Evolutionary conservation across 2,329 filamentous ascomycete species (phyloP), one percentile per base, ranked within the genome.

Genomic region (Gyromitra esculenta): DNA sequence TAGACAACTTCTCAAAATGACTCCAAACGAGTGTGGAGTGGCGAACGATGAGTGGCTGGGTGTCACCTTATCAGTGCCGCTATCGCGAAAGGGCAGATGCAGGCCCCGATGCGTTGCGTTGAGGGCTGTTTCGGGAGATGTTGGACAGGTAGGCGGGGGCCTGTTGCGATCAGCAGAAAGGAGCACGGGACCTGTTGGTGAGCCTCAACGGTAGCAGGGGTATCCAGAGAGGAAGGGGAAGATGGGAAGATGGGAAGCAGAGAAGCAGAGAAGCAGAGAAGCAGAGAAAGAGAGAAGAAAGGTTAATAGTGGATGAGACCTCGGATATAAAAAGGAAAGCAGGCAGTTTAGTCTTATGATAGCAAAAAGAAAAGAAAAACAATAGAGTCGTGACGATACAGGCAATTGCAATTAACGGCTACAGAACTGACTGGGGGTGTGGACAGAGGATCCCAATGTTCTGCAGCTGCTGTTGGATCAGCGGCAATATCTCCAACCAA

Each of bases 31-130:
- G 62, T 65, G 71, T 69, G 67, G 75, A 64, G 57, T 75, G 68
- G 62, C 68, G 69, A 69, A 62, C 57, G 68, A 52, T 76, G 66
- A 68, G 73, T 78, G 75, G 71, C 57, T 70, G 35, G 57, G 75
- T 68, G 13, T 56, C 50, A 73, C 62, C 75, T 74, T 77, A 75
- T 74, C 75, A 66, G 64, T 70, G 62, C 66, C 65, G 25, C 59
- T 74, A 69, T 74, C 65, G 18, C 50, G 39, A 41, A 45, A 39
- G 37, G 41, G 45, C 43, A 70, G 50, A 77, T 52, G 70, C 70
- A 75, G 71, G 71, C 64, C 59, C 70, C 43, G 50, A 65, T 48
- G 39, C 25, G 59, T 68, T 50, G 56, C 35, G 35, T 73, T 68
- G 25, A 45, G 54, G 25, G 41, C 60, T 39, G 60, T 62, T 72